phyloP scores from a whole-genome alignment of 805 yeast genomes.

The Cyberlindnera maclurae region DNA sequence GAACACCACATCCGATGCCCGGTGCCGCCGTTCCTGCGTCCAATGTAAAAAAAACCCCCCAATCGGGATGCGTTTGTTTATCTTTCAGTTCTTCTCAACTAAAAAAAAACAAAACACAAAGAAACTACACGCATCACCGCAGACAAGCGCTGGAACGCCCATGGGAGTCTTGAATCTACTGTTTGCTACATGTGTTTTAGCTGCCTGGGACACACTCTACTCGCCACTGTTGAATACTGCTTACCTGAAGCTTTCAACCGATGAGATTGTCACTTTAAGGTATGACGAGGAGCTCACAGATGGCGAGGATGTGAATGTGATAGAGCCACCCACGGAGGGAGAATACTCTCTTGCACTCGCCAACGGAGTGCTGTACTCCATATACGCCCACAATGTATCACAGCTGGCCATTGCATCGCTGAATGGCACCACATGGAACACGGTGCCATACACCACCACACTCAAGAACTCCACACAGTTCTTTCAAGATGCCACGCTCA shows the following conservation, averaged over 20 bases:
- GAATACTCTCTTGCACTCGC: conserved; percentile 20
- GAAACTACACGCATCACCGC: neutral
- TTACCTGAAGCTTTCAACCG: conserved; percentile 15
- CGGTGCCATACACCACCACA: conserved; percentile 13
- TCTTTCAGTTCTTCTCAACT: neutral
- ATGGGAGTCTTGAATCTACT: neutral
- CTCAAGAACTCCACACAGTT: conserved; percentile 5
- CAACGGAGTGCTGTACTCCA: conserved; percentile 17
- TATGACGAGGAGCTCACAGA: conserved; percentile 1
- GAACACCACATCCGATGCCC: too few species aligned
- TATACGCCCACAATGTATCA: conserved; percentile 7
- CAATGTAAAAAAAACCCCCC: neutral
- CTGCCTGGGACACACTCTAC: conserved; percentile 15
- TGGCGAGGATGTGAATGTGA: conserved; percentile 2
- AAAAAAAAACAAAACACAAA: neutral
- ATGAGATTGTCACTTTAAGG: conserved; percentile 15
- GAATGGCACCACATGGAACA: conserved; percentile 11
- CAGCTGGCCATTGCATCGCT: conserved; percentile 7
- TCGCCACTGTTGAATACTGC: conserved; percentile 14
- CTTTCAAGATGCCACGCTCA: conserved; percentile 29
- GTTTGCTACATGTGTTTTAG: neutral
- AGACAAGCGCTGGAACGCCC: neutral
- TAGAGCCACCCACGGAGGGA: conserved; percentile 13
- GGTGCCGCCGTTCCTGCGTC: too few species aligned
- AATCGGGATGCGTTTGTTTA: neutral